phyloP scores from a whole-genome alignment of 345 rosid genomes.

The Cardiospermum halicacabum region DNA sequence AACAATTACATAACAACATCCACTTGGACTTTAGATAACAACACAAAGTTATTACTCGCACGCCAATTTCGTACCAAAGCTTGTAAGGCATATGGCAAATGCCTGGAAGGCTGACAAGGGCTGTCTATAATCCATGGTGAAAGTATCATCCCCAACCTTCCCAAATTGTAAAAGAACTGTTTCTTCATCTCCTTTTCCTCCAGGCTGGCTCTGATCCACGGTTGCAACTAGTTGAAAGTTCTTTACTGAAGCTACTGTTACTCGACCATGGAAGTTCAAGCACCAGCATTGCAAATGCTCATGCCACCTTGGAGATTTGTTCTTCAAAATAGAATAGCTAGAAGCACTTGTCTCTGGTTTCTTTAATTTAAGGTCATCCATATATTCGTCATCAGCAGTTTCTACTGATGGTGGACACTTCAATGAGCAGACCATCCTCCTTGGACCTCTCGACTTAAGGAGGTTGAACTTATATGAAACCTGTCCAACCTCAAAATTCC shows the following conservation, averaged over 20 bases:
- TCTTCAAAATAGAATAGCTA: constrained; percentile 47
- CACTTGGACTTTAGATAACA: constrained; percentile 1
- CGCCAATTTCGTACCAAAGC: constrained; percentile 94
- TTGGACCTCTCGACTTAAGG: constrained; percentile 92
- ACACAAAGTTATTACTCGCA: constrained; percentile 50
- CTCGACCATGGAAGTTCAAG: constrained; percentile 91
- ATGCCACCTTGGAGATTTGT: constrained; percentile 96
- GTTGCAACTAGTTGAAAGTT: constrained; percentile 87
- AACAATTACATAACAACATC: constrained; percentile 24
- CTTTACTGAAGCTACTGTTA: constrained; percentile 89
- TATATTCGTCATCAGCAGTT: constrained; percentile 20
- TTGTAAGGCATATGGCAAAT: constrained; percentile 88
- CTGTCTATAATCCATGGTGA: constrained; percentile 92
- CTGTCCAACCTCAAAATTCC: constrained; percentile 82
- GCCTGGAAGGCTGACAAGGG: constrained; percentile 94
- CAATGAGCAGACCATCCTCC: constrained; percentile 86
- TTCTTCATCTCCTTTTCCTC: constrained; percentile 87
- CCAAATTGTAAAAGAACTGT: constrained; percentile 88
- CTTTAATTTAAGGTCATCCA: constrained; percentile 34
- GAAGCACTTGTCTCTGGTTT: constrained; percentile 30
- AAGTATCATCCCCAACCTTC: constrained; percentile 75
- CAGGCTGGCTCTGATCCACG: constrained; percentile 69
- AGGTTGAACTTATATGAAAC: constrained; percentile 89
- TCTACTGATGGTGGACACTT: constrained; percentile 44
- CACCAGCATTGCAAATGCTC: constrained; percentile 97